Evolutionary conservation across 2,329 filamentous ascomycete genomes (phyloP), one percentile per base, ranked within the genome.

Genomic region (Orbilia javanica): DNA sequence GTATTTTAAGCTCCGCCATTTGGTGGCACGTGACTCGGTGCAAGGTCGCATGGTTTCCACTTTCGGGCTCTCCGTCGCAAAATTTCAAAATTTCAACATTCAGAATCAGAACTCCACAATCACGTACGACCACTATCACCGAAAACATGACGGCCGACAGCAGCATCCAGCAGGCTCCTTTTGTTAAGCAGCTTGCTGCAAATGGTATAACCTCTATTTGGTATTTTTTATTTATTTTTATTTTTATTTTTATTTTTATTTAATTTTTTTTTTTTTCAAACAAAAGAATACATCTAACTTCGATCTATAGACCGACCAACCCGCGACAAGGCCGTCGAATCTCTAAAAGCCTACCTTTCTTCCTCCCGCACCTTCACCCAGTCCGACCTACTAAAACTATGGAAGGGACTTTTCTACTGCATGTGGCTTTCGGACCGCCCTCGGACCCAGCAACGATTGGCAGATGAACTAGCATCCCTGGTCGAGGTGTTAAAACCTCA

Each of bases 401-500:
- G 94, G 93, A 97, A 96, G 83, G 95, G 94, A 4, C 89, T 98
- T 20, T 97, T 96, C 87, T 97, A 94, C 87, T 90, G 74, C 82
- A 89, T 96, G 82, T 97, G 93, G 91, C 96, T 97, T 90, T 93
- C 91, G 84, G 94, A 97, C 87, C 92, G 94, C 57, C 91, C 94
- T 10, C 86, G 90, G n/a, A 91, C 92, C 1, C 95, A 97, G 86
- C 94, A 97, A 86, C 89, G 89, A 50, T 91, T 98, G 53, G 92
- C 92, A 81, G 86, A 87, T 80, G 91, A 94, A 79, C 91, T 98
- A 69, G 92, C 94, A 50, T 88, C 85, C 0, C 89, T 52, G 87
- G 88, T 79, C 20, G 71, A 72, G 13, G 67, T 80, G 0, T 79
- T 82, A 48, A 76, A 80, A 20, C 69, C 72, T 18, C 75, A 80